Evolutionary conservation across 1,284 basidiomycete species (phyloP), one percentile per base, ranked within the genome.

Genomic region (Pascua guehoae): DNA sequence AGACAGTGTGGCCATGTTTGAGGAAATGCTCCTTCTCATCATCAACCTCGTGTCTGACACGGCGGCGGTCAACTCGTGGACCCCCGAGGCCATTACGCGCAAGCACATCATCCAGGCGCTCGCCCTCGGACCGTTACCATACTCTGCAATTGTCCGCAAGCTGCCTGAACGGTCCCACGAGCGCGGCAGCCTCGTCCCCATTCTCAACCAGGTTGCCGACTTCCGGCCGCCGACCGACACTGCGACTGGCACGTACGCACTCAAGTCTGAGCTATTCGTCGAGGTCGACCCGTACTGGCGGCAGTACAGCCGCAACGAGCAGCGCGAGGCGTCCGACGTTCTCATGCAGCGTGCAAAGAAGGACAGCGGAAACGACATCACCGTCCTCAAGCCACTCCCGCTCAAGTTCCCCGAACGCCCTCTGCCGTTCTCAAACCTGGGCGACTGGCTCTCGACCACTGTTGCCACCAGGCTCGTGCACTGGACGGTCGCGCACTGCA

Each of bases 221-320:
- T 96, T 95, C 82, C 85, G 86, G 44, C 80, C 86, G 0, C 94
- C 94, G 0, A 74, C 75, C 10, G 73, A 75, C 42, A 81, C 85
- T 2, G 92, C 96, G 65, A 83, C 83, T 1, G 96, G 96, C 1
- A 81, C 86, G 41, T 98, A 97, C 78, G 87, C 93, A 66, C 83
- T 98, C 58, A 88, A 87, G 69, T 85, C 91, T 38, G 89, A 89
- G 66, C 82, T 81, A 36, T 93, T 85, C 71, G 86, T 86, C 61
- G 88, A 97, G 64, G 88, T 98, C 62, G 89, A 98, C 68, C 93
- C 94, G 0, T 96, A 93, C 80, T 98, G 95, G 81, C 91, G 88
- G 72, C 93, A 98, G 71, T 98, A 96, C 76, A 88, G 91, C 12
- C 84, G 94, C 38, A 98, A 98, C 76, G 89, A 93, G 71, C 85